These are phyloP conservation scores for Letharia lupina DNA, from an alignment of 495 filamentous ascomycete genomes.

Conservation along the genomic window DNA sequence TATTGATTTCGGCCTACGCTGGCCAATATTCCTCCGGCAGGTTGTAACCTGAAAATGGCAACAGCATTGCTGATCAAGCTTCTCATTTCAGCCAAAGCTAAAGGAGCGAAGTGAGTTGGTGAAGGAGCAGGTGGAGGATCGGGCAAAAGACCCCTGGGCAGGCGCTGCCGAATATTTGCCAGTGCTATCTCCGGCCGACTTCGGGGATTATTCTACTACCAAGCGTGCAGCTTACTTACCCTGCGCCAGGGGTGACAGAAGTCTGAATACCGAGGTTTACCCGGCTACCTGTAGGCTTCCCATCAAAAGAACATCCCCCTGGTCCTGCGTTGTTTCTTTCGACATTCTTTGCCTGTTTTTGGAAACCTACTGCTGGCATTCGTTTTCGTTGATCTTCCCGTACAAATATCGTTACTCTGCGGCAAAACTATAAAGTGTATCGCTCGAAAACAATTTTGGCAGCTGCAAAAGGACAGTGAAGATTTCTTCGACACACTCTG, in stretches of 20 bases:
- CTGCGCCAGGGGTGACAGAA: too few relatives aligned
- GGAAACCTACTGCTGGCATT: not conserved
- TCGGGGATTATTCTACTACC: not conserved
- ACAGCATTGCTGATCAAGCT: not conserved
- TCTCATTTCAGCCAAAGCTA: not conserved
- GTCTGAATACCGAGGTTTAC: too few relatives aligned
- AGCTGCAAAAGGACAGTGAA: not conserved
- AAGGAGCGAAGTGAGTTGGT: not conserved
- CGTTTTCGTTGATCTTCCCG: not conserved
- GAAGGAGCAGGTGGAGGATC: too few relatives aligned
- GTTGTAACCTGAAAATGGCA: not conserved
- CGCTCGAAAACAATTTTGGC: not conserved
- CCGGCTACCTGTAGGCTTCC: too few relatives aligned
- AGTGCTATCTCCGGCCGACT: not conserved
- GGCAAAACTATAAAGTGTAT: not conserved
- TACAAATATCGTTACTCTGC: not conserved
- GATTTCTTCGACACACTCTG: not conserved
- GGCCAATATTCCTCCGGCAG: not conserved
- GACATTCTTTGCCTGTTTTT: not conserved
- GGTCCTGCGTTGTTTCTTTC: not conserved
- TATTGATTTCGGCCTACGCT: not conserved
- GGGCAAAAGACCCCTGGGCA: too few relatives aligned
- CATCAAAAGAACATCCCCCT: too few relatives aligned
- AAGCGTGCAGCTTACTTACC: not conserved
- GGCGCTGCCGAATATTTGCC: not conserved